These are phyloP conservation scores for Anthoceros angustus DNA, from an alignment of 225 moss, liverwort and hornwort genomes.

Conservation along the genomic window DNA sequence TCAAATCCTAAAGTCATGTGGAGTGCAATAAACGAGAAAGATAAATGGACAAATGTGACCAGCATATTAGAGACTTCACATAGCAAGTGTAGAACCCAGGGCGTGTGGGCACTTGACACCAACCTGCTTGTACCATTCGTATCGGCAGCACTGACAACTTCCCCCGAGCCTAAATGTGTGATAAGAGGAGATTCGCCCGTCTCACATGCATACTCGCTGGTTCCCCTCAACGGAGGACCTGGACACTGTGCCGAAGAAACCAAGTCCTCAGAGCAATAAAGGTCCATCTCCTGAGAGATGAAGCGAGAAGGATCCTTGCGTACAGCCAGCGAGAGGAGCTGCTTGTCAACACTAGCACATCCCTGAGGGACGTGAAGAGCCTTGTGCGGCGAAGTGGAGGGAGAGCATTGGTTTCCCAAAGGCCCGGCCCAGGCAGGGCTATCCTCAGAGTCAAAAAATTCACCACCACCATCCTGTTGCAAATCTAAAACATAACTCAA, in stretches of 20 bases:
- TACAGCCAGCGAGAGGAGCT: conserved; percentile 3
- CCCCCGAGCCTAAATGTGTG: background rate
- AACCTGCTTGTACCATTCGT: background rate
- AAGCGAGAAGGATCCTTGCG: background rate
- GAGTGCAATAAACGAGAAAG: too few species aligned
- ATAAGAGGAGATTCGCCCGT: background rate
- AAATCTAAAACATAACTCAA: background rate
- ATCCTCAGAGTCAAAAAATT: conserved; percentile 7
- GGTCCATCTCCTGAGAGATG: background rate
- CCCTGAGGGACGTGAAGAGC: background rate
- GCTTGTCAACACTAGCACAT: background rate
- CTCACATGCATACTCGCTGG: background rate
- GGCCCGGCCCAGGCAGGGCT: conserved; percentile 5
- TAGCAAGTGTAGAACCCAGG: background rate
- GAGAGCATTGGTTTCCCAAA: conserved; percentile 5
- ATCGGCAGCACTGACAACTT: background rate
- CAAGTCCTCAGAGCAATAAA: background rate
- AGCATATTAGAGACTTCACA: background rate
- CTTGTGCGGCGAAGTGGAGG: background rate
- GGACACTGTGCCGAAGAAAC: background rate
- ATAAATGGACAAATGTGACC: too few species aligned
- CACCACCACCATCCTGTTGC: background rate
- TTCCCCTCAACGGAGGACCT: background rate
- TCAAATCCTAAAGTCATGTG: too few species aligned
- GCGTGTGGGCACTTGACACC: background rate